Evolutionary conservation across 257 asterid species (phyloP).

Genomic region (Lycium barbarum): DNA sequence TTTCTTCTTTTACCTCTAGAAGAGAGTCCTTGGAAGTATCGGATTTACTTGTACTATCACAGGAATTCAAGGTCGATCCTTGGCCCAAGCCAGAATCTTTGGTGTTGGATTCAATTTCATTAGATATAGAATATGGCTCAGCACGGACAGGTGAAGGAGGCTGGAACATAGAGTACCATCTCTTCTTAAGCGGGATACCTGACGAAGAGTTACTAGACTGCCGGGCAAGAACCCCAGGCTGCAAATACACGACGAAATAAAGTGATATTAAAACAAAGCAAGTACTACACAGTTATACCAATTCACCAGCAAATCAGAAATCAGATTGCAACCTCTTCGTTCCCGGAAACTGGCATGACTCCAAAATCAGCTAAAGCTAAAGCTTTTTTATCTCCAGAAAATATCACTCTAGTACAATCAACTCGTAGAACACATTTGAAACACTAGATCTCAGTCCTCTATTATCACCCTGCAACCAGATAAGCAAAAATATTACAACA

Average conservation of each 20-base stretch:
- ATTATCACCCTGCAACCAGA: conserved; percentile 9
- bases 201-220: conserved; percentile 54
- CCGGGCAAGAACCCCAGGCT: conserved; percentile 59
- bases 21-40: conserved; percentile 46
- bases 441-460: conserved; percentile 25
- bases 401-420: conserved; percentile 29
- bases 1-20: conserved; percentile 45
- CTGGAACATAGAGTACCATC: conserved; percentile 61
- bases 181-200: conserved; percentile 83
- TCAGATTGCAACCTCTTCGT: conserved; percentile 32
- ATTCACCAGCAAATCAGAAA: conserved; percentile 21
- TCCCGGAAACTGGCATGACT: conserved; percentile 33
- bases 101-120: conserved; percentile 41
- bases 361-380: conserved; percentile 14
- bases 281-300: conserved; percentile 11
- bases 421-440: conserved; percentile 33
- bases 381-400: not conserved
- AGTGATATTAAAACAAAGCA: conserved; percentile 16
- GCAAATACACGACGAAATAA: conserved; percentile 36
- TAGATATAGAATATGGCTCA: conserved; percentile 39
- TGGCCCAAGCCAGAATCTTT: conserved; percentile 37
- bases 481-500: not conserved
- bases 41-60: conserved; percentile 40
- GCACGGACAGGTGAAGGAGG: conserved; percentile 57
- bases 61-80: conserved; percentile 28